Base-by-base conservation (phyloP, 108 stramenopile species). In the Cyclotella sp. region DNA sequence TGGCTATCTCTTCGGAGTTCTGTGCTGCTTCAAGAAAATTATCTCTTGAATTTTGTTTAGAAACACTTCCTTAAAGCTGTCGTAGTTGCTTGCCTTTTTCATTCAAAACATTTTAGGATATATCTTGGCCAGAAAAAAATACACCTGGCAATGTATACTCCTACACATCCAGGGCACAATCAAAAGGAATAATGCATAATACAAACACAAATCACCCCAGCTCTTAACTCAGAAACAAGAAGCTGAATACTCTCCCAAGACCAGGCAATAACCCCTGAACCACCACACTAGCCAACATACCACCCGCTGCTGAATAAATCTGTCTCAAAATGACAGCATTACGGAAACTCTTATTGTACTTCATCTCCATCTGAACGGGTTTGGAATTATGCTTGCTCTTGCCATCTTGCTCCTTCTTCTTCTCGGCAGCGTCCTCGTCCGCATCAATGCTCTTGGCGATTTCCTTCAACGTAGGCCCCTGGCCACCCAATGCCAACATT, bases 281-380 rank as follows among this genome's bases (percentile, higher is more conserved):
- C 44, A 75, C 27, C 16, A 75, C 42, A 63, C 79, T 80, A 28
- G 61, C 68, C 16, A 60, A 49, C 72, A 80, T 53, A 42, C 79
- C 79, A 14, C 58, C 79, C 1, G 51, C 67, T 39, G 72, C 79
- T 7, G 79, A 73, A 80, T 80, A 80, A 0, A 58, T 22, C 72
- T 80, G 79, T 18, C 79, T 63, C 65, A 80, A 68, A 42, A 73
- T 51, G 18, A 80, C 79, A 6, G 72, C 79, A 63, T 80, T 73
- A 0, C 79, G 59, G 55, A 80, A 80, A n/a, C 65, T 49, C 68
- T 69, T 80, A 53, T 80, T 80, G 46, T 80, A 80, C 53, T 80
- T 80, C 79, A 80, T 80, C 34, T 80, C 79, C 72, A 73, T 80
- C 41, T 57, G 42, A 21, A 80, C 72, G 9, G 79, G 79, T 34